Evolutionary conservation across 1,284 basidiomycete genomes (phyloP), one percentile per base, ranked within the genome.

Genomic region (Calocybe gambosa): DNA sequence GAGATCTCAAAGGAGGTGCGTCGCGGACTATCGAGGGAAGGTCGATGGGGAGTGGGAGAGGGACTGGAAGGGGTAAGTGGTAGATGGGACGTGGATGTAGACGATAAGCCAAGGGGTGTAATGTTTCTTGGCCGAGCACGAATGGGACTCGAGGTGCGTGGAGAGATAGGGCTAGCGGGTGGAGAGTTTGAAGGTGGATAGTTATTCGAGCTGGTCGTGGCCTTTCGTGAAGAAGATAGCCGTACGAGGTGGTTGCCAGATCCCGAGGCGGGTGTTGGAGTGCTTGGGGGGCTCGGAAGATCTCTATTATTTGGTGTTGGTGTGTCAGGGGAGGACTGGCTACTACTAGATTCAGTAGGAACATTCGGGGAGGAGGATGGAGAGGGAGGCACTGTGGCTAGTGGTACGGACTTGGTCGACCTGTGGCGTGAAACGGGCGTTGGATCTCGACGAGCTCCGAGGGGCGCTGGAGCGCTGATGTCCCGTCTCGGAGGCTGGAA

Each of bases 241-340:
- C 64, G 63, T 42, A 60, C 52, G 33, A 70, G 62, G 43, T 69
- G 67, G 29, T 68, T 65, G 37, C 71, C 69, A 37, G 70, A 68
- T 25, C 67, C 57, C 16, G 70, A 65, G 31, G 63, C 62, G 29
- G 73, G 72, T 26, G 68, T 72, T 21, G 76, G 76, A 8, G 77
- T 76, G 50, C 66, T 66, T 33, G 73, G 74, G 13, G 70, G 70
- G 47, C 62, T 69, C 39, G 66, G 63, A 39, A 71, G 44, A 25
- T 74, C 71, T 49, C 64, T 63, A 25, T 55, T 53, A 42, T 61
- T 62, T 36, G 39, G 31, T 34, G 46, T 42, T 37, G 50, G 57
- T 19, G 62, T 64, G 51, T 60, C 57, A 42, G 52, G 50, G 47
- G 55, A 56, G 3, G 39, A 47, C 15, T 29, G 45, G 33, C 41